phyloP scores from a whole-genome alignment of 768 basidiomycete genomes.

The Tulasnella sp. region DNA sequence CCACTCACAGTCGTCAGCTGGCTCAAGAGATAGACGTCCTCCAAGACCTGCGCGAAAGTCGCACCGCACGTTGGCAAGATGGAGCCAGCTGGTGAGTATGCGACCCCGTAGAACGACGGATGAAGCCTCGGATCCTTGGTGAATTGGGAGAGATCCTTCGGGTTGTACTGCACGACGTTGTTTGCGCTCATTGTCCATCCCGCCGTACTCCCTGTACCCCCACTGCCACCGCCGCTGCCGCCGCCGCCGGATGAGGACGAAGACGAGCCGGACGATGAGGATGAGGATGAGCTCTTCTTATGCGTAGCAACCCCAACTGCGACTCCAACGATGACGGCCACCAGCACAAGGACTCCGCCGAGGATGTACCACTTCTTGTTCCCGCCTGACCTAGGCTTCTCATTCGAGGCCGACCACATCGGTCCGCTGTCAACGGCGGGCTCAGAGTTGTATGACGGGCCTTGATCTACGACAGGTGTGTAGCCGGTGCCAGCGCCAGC shows the following conservation, averaged over 20 bases:
- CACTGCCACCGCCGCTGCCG: too few species aligned
- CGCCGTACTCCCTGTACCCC: conserved; percentile 21
- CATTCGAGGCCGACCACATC: neutral
- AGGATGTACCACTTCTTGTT: conserved; percentile 4
- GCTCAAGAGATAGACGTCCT: conserved; percentile 46
- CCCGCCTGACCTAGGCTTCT: conserved; percentile 1
- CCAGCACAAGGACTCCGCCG: conserved; percentile 29
- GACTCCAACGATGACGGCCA: conserved; percentile 45
- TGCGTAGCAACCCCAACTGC: conserved; percentile 56
- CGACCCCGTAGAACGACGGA: conserved; percentile 73
- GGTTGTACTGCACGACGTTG: conserved; percentile 30
- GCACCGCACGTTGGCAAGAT: conserved; percentile 61
- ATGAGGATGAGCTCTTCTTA: conserved; percentile 21
- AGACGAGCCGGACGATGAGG: conserved; percentile 17
- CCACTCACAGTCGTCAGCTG: conserved; percentile 55
- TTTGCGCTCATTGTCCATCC: conserved; percentile 23
- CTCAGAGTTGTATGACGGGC: neutral
- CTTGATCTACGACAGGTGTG: neutral
- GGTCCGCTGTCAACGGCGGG: neutral
- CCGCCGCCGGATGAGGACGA: conserved; percentile 27
- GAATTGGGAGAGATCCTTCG: conserved; percentile 71
- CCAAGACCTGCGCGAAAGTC: conserved; percentile 26
- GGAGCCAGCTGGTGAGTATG: conserved; percentile 73
- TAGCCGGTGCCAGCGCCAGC: neutral
- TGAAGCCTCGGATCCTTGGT: conserved; percentile 53